A percentile compares a stretch with the other conserved stretches of the same genome.
phyloP scores from a whole-genome alignment of 2,329 filamentous ascomycete species.

The Pyricularia sp. region DNA sequence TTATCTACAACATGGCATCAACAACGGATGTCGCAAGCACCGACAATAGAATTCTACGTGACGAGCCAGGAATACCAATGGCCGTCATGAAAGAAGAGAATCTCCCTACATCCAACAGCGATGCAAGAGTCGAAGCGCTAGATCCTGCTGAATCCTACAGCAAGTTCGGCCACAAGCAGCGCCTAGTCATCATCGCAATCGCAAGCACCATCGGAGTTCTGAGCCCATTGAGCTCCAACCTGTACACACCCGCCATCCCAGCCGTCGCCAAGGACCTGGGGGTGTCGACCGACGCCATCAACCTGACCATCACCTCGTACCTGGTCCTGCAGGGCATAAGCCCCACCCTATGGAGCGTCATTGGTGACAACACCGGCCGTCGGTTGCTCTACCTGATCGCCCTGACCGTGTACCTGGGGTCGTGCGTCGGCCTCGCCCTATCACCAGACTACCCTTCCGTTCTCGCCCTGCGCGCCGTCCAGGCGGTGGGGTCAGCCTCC shows the following conservation, averaged over 20 bases:
- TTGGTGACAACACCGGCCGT: constrained; percentile 40
- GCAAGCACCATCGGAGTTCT: background rate
- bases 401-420: constrained; percentile 35
- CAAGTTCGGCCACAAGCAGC: background rate
- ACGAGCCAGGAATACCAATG: background rate
- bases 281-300: constrained; percentile 30
- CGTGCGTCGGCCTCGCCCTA: constrained; percentile 34
- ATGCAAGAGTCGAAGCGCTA: background rate
- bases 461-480: constrained; percentile 35
- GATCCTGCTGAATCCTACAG: background rate
- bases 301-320: constrained; percentile 35
- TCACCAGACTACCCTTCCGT: constrained; percentile 33
- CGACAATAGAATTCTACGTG: background rate
- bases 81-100: background rate
- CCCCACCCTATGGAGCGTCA: constrained; percentile 28
- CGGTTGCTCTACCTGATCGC: constrained; percentile 36
- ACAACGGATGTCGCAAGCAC: background rate
- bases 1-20: background rate
- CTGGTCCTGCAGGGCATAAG: constrained; percentile 18
- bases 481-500: constrained; percentile 30
- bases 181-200: background rate
- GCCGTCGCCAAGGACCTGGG: constrained; percentile 28
- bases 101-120: background rate
- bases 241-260: constrained; percentile 31
- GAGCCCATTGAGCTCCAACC: constrained; percentile 5